phyloP scores from a whole-genome alignment of 106 monocot genomes.

The Dioscorea zingiberensis region DNA sequence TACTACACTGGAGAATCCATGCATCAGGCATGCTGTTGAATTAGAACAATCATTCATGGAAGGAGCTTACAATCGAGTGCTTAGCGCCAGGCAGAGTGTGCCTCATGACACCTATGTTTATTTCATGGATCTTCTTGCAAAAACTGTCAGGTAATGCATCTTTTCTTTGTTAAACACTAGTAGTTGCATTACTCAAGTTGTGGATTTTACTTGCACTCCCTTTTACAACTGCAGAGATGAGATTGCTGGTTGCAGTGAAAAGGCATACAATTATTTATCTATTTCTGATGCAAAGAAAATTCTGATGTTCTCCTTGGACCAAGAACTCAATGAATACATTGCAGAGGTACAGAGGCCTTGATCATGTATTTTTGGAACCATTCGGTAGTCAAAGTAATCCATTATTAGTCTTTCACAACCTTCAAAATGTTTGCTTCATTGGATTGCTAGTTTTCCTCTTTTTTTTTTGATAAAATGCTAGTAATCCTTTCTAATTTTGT shows the following conservation, averaged over 20 bases:
- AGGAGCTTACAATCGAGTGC: conserved; percentile 88
- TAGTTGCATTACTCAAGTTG: too few species aligned
- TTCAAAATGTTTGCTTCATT: too few species aligned
- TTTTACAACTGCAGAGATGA: conserved; percentile 63
- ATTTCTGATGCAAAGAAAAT: conserved; percentile 73
- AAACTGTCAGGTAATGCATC: conserved; percentile 72
- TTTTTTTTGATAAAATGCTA: too few species aligned
- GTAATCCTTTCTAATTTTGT: too few species aligned
- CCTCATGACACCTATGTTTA: conserved; percentile 93
- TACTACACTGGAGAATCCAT: conserved; percentile 70
- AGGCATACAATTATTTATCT: conserved; percentile 85
- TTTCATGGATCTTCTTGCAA: conserved; percentile 98
- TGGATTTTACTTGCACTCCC: not conserved
- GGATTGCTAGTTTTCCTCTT: too few species aligned
- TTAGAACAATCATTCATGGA: conserved; percentile 98
- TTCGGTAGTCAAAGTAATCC: too few species aligned
- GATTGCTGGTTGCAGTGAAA: conserved; percentile 96
- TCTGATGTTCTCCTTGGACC: conserved; percentile 76
- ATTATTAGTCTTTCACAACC: too few species aligned
- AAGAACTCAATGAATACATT: conserved; percentile 72
- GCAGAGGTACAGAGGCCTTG: conserved; percentile 40
- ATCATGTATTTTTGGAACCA: too few species aligned
- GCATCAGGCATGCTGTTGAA: conserved; percentile 91
- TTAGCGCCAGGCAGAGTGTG: conserved; percentile 77
- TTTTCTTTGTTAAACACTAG: not conserved